Percentiles rank a stretch among this genome's conserved stretches.
phyloP scores from a whole-genome alignment of 371 early-diverging fungal genomes.

The Mortierella sp. region DNA sequence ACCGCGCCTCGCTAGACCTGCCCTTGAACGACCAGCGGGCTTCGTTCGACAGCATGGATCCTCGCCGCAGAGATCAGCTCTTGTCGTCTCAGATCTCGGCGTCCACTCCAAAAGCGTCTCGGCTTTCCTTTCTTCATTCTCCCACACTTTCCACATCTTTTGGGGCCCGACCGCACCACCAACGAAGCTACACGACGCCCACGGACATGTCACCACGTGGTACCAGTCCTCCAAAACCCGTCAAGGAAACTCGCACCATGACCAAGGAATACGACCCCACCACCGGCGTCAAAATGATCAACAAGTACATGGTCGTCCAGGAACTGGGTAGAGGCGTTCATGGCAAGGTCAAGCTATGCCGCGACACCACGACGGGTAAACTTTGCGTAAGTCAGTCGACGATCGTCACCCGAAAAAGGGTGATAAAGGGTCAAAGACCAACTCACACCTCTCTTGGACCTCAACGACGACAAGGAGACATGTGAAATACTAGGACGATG shows the following conservation, averaged over 20 bases:
- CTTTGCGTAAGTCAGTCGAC: slow-evolving; percentile 76
- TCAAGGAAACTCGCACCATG: slow-evolving; percentile 82
- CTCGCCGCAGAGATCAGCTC: slow-evolving; percentile 28
- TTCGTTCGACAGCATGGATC: slow-evolving; percentile 32
- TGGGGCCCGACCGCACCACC: slow-evolving; percentile 33
- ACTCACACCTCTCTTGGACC: too few relatives aligned
- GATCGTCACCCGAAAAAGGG: too few relatives aligned
- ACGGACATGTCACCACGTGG: slow-evolving; percentile 24
- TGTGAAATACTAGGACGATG: too few relatives aligned
- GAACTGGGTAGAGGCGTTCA: slow-evolving; percentile 97
- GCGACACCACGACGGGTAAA: slow-evolving; percentile 80
- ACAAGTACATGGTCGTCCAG: slow-evolving; percentile 89
- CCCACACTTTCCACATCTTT: slow-evolving; percentile 41
- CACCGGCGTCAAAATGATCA: slow-evolving; percentile 93
- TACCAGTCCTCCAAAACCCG: slow-evolving; percentile 53
- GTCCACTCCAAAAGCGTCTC: slow-evolving; percentile 40
- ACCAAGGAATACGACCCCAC: slow-evolving; percentile 81
- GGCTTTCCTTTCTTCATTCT: slow-evolving; percentile 45
- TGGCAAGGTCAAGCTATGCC: slow-evolving; percentile 94
- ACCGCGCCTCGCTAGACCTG: slow-evolving; percentile 17
- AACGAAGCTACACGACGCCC: slow-evolving; percentile 42
- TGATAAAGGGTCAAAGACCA: too few relatives aligned
- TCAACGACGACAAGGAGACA: too few relatives aligned
- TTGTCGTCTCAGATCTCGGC: slow-evolving; percentile 23
- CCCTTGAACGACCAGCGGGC: slow-evolving; percentile 23